Percentiles rank a stretch among this genome's conserved stretches.
These are phyloP conservation scores for Oryza rufipogon DNA, from an alignment of 176 grass and related monocot species.

Conservation along the genomic window DNA sequence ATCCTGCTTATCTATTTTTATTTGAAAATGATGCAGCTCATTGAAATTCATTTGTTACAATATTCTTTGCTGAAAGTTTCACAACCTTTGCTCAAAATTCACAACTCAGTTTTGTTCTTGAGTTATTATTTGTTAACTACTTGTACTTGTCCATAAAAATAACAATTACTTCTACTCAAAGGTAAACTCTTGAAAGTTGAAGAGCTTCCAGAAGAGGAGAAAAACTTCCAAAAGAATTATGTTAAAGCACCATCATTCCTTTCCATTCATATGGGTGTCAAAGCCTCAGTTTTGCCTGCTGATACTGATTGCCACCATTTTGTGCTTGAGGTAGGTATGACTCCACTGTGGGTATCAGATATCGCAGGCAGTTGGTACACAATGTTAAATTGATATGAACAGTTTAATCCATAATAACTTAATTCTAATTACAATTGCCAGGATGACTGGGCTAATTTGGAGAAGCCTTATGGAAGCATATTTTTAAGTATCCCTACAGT, in stretches of 20 bases:
- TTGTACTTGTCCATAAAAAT: not conserved
- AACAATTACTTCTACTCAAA: conserved; percentile 31
- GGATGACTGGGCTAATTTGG: conserved; percentile 88
- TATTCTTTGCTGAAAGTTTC: not conserved
- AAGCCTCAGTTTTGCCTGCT: conserved; percentile 77
- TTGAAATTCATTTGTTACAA: conserved; percentile 26
- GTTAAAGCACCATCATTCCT: conserved; percentile 94
- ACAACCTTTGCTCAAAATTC: not conserved
- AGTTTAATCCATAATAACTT: conserved; percentile 11
- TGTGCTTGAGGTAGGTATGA: conserved; percentile 79
- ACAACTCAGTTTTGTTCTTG: not conserved
- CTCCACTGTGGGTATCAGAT: not conserved
- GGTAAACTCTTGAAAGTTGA: conserved; percentile 88
- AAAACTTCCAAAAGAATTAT: conserved; percentile 89
- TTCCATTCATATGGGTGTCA: conserved; percentile 98
- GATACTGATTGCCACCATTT: conserved; percentile 96
- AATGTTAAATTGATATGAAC: not conserved
- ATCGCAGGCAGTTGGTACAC: not conserved
- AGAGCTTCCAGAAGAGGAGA: conserved; percentile 94
- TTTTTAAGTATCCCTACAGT: conserved; percentile 98
- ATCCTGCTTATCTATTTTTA: conserved; percentile 24
- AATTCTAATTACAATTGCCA: conserved; percentile 32
- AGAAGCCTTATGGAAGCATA: conserved; percentile 93
- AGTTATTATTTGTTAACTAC: not conserved
- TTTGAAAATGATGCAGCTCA: not conserved